Evolutionary conservation across 768 basidiomycete species (phyloP), one percentile per base, ranked within the genome.

Genomic region (Leccinum arenicola): DNA sequence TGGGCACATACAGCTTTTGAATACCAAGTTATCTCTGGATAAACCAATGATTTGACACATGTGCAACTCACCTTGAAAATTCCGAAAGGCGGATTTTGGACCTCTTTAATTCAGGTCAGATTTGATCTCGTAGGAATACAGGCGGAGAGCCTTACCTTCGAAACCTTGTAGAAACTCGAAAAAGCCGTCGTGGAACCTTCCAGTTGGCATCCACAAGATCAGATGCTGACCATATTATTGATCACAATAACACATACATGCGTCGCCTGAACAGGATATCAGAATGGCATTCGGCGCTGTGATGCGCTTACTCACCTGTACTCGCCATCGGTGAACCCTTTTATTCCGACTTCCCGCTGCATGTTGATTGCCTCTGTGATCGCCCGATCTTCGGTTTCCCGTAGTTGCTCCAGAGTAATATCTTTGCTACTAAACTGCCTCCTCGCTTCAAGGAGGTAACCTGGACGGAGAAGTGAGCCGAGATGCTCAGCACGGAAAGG

Each of bases 401-500:
- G 61, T 0, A 80, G 66, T 59, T 80, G 73, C 50, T 73, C 76
- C 3, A 53, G 52, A 0, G 72, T 71, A 56, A 71, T 61, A 57
- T 73, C 71, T 49, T 73, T 72, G 23, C 59, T 66, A 31, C 78
- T 77, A 54, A 75, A 73, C 36, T 70, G 65, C 40, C 50, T 69
- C 21, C 77, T 71, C 56, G 73, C 75, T 50, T 75, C 63, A 25
- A 80, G 75, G 14, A 80, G 74, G 53, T 70, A 64, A 6, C 61
- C 57, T 25, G 79, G 79, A 5, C 79, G 75, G 57, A 78, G 78
- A 33, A 80, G 68, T 7, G 78, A 80, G 31, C 79, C 79, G 11
- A 79, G 59, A 61, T 80, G 79, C 54, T 80, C 79, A n/a, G 79
- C 78, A 27, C 78, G 74, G 69, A 78, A 78, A 29, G 79, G 79